phyloP scores from a whole-genome alignment of 2,329 filamentous ascomycete genomes.

The Fusarium sp. region DNA sequence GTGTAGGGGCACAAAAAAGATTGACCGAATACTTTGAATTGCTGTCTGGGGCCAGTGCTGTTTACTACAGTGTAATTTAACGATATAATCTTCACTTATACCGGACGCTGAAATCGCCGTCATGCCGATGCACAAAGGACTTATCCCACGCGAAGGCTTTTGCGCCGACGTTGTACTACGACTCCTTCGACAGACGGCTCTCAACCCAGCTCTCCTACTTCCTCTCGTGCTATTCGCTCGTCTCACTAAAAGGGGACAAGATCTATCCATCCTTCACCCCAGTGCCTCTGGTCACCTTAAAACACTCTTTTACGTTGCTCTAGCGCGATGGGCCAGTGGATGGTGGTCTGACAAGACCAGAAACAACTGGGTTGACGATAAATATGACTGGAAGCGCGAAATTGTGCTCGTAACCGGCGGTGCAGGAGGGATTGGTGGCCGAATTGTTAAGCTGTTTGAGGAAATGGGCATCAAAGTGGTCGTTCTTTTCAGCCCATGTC shows the following conservation, averaged over 20 bases:
- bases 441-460: conserved; percentile 74
- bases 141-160: conserved; percentile 69
- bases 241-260: conserved; percentile 72
- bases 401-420: conserved; percentile 82
- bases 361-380: conserved; percentile 54
- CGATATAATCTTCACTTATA: conserved; percentile 11
- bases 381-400: conserved; percentile 75
- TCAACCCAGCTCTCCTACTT: conserved; percentile 74
- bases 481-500: conserved; percentile 73
- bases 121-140: conserved; percentile 62
- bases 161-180: conserved; percentile 70
- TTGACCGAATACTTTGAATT: background rate
- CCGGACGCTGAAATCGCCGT: conserved; percentile 3
- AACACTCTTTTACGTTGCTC: conserved; percentile 49
- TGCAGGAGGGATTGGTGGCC: conserved; percentile 77
- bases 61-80: background rate
- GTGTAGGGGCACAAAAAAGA: background rate
- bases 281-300: conserved; percentile 62
- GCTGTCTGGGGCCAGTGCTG: background rate
- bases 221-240: conserved; percentile 72
- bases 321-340: conserved; percentile 46
- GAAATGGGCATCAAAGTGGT: conserved; percentile 75
- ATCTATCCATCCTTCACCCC: conserved; percentile 66
- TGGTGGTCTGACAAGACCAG: conserved; percentile 52
- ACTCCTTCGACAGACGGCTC: conserved; percentile 68